phyloP scores from a whole-genome alignment of 2,329 filamentous ascomycete genomes.

The Pyrenophora seminiperda region DNA sequence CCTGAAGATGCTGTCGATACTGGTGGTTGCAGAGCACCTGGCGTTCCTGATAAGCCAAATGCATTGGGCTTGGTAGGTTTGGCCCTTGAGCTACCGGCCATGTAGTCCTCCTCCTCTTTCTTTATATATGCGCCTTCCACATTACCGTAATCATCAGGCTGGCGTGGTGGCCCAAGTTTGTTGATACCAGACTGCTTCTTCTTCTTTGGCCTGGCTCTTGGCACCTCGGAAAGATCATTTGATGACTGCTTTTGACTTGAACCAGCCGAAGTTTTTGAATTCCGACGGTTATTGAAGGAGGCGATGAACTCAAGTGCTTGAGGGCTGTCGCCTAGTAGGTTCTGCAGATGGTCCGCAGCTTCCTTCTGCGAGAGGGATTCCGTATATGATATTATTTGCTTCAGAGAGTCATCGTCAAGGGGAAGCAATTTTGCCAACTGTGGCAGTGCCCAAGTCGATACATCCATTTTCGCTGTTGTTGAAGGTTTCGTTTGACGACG shows the following conservation, averaged over 20 bases:
- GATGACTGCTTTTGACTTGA: slow-evolving; percentile 21
- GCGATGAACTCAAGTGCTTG: slow-evolving; percentile 74
- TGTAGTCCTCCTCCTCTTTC: slow-evolving; percentile 75
- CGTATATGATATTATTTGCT: slow-evolving; percentile 83
- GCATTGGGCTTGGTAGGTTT: slow-evolving; percentile 43
- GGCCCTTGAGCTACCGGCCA: slow-evolving; percentile 53
- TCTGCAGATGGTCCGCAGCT: slow-evolving; percentile 82
- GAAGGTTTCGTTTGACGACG: slow-evolving; percentile 3
- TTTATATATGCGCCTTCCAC: slow-evolving; percentile 76
- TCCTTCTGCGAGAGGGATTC: slow-evolving; percentile 75
- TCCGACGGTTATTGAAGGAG: slow-evolving; percentile 71
- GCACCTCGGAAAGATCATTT: slow-evolving; percentile 37
- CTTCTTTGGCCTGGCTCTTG: slow-evolving; percentile 43
- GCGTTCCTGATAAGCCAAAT: slow-evolving; percentile 57
- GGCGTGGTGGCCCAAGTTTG: slow-evolving; percentile 50
- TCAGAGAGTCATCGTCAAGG: slow-evolving; percentile 80
- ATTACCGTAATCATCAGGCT: slow-evolving; percentile 65
- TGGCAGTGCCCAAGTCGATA: slow-evolving; percentile 63
- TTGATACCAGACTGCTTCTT: slow-evolving; percentile 51
- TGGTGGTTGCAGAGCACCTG: slow-evolving; percentile 51
- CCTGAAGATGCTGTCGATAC: slow-evolving; percentile 32
- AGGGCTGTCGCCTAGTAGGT: slow-evolving; percentile 84
- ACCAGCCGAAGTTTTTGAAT: slow-evolving; percentile 37
- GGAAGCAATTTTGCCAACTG: slow-evolving; percentile 82
- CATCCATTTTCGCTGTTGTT: slow-evolving; percentile 41